Base-by-base conservation (phyloP, 2,329 filamentous ascomycete species). In the Neospermospora avenae region DNA sequence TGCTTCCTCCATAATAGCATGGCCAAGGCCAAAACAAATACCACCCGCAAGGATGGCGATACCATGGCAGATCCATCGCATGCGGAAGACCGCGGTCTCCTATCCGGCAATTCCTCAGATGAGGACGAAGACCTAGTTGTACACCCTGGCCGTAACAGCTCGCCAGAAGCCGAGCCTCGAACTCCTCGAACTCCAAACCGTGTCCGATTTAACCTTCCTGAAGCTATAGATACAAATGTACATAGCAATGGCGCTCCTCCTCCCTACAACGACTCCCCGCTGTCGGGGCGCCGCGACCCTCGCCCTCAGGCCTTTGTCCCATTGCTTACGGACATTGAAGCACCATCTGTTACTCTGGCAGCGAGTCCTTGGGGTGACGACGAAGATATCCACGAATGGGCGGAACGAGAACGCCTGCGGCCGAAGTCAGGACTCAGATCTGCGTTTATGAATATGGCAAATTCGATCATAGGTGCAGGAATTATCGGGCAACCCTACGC, bases 401-500 rank as follows among this genome's bases (percentile, higher is more conserved):
- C 80, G 4, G 80, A 82, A 68, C 76, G 78, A 35, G 83, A 87
- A 72, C 78, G 80, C 58, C 70, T 53, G 7, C 82, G 93, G 59
- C 92, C 93, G 49, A 93, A 93, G 77, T 96, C 91, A 60, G 89
- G 89, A 4, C 82, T 98, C 77, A 81, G 84, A 63, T 91, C 89
- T 73, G 93, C 95, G 3, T 98, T 99, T 68, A 96, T 98, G 92
- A 99, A 99, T 77, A 99, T 99, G 95, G 93, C 95, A 64, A 99
- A 99, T 78, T 96, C 90, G 69, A 99, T 99, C 74, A 97, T 99
- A 67, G 86, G 86, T 41, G 86, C 86, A 2, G 85, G 86, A 55
- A 88, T 88, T 74, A 88, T 88, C 70, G 85, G 90, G 3, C 95
- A 99, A 76, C 93, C 95, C 13, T 99, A 98, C 76, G 95, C 95